Evolutionary conservation across 1,284 basidiomycete species (phyloP).

Genomic region (Trametes sp.): DNA sequence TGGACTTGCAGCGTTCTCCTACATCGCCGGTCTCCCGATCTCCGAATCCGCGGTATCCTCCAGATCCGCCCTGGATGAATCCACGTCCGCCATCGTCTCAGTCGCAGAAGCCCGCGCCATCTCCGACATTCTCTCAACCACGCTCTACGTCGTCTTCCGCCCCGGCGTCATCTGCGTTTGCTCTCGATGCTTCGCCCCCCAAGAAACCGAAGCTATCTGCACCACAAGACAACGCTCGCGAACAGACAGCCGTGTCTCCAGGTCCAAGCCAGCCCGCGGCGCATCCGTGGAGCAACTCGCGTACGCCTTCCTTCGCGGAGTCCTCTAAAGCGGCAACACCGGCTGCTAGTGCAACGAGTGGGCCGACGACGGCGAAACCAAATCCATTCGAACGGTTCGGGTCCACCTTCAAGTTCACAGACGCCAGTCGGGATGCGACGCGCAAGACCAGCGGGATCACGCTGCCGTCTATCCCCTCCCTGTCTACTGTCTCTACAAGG

Average conservation of each 20-base stretch:
- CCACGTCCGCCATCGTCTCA: not conserved
- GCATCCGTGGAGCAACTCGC: conserved; percentile 21
- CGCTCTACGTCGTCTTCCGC: not conserved
- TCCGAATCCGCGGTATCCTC: not conserved
- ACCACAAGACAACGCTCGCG: conserved; percentile 2
- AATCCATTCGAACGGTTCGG: conserved; percentile 25
- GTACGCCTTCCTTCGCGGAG: conserved; percentile 8
- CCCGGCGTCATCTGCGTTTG: not conserved
- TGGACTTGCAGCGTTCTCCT: not conserved
- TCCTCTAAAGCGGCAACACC: not conserved
- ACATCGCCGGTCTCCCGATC: conserved; percentile 10
- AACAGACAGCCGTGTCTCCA: conserved; percentile 14
- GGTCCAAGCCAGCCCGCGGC: conserved; percentile 10
- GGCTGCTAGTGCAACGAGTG: no score
- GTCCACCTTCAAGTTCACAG: conserved; percentile 17
- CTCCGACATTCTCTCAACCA: no score
- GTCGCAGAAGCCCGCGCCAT: not conserved
- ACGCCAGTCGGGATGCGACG: conserved; percentile 8
- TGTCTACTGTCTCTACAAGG: conserved; percentile 19
- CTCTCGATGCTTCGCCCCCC: conserved; percentile 20
- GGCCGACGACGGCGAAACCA: not conserved
- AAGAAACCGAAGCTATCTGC: conserved; percentile 32
- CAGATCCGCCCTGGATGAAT: not conserved
- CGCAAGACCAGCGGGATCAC: conserved; percentile 3
- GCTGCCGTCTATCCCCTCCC: conserved; percentile 10